phyloP scores from a whole-genome alignment of 352 stramenopile species.

The Globisporangium perplexum region DNA sequence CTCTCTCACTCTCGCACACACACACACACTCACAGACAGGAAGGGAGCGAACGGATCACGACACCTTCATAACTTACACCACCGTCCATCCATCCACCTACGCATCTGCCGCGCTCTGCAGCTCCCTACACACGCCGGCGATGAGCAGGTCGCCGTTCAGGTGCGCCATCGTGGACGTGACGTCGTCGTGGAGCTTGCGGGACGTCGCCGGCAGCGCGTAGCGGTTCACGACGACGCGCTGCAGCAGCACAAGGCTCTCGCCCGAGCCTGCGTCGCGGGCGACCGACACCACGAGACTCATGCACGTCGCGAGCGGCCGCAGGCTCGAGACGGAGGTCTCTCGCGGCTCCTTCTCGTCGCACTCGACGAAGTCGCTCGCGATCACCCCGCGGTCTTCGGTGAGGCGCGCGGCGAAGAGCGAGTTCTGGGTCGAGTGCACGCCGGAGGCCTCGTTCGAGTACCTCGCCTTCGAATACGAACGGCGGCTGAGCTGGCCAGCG shows the following conservation, averaged over 20 bases:
- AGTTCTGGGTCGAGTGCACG: slow-evolving; percentile 30
- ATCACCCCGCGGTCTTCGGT: slow-evolving; percentile 26
- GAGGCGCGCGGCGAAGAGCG: slow-evolving; percentile 24
- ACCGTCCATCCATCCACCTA: too few species aligned
- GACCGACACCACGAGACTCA: slow-evolving; percentile 6
- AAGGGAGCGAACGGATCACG: too few species aligned
- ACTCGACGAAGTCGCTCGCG: slow-evolving; percentile 37
- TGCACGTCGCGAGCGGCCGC: not conserved
- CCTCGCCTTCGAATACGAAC: slow-evolving; percentile 22
- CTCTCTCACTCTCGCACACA: too few species aligned
- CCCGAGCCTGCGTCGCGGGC: slow-evolving; percentile 22
- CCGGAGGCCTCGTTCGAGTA: slow-evolving; percentile 28
- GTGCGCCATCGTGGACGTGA: slow-evolving; percentile 32
- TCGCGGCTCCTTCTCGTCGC: slow-evolving; percentile 15
- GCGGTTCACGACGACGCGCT: slow-evolving; percentile 35
- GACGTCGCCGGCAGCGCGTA: slow-evolving; percentile 47
- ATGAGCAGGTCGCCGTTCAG: slow-evolving; percentile 57
- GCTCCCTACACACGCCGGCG: slow-evolving; percentile 33
- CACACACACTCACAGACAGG: too few species aligned
- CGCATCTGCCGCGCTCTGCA: not conserved
- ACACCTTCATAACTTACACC: too few species aligned
- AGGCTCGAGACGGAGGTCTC: slow-evolving; percentile 1
- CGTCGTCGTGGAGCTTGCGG: slow-evolving; percentile 31
- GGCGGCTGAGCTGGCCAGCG: not conserved
- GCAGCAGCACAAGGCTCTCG: slow-evolving; percentile 34